Conservation (phyloP, 805 yeast species). For the Blastobotrys attinorum region DNA sequence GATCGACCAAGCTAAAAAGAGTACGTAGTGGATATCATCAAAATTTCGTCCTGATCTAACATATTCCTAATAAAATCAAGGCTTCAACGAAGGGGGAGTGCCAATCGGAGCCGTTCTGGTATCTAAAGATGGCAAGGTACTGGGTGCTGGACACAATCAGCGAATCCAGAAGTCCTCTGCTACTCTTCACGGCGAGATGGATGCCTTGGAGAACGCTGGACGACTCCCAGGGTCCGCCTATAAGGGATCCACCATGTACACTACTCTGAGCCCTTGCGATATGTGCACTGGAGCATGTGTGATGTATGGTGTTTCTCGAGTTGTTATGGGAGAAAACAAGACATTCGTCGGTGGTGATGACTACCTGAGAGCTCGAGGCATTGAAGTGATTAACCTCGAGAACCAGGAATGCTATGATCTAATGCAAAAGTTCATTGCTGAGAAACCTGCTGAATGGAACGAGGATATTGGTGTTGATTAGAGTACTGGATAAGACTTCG, state of each 20-base stretch:
- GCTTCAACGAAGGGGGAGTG: conserved; percentile 79
- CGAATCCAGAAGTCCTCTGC: conserved; percentile 80
- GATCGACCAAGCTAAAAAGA: conserved; percentile 26
- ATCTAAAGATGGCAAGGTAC: conserved; percentile 64
- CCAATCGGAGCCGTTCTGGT: conserved; percentile 80
- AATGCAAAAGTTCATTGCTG: conserved; percentile 71
- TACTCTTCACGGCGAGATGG: conserved; percentile 86
- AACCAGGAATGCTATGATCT: conserved; percentile 38
- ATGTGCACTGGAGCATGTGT: conserved; percentile 95
- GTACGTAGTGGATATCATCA: conserved; percentile 17
- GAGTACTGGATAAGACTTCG: not conserved
- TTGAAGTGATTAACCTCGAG: conserved; percentile 33
- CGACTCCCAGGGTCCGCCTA: conserved; percentile 73
- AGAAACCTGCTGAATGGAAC: conserved; percentile 30
- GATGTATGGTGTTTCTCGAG: conserved; percentile 79
- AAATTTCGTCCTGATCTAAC: not conserved
- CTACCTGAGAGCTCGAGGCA: conserved; percentile 56
- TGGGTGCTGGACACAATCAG: conserved; percentile 87
- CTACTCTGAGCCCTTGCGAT: conserved; percentile 86
- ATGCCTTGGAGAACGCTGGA: conserved; percentile 86
- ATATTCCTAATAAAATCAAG: conserved; percentile 26
- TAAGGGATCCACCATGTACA: conserved; percentile 82
- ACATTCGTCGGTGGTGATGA: conserved; percentile 82
- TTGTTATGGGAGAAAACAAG: conserved; percentile 82
- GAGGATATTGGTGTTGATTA: conserved; percentile 30